Evolutionary conservation across 352 stramenopile species (phyloP).

Genomic region (Phytophthora chlamydospora): DNA sequence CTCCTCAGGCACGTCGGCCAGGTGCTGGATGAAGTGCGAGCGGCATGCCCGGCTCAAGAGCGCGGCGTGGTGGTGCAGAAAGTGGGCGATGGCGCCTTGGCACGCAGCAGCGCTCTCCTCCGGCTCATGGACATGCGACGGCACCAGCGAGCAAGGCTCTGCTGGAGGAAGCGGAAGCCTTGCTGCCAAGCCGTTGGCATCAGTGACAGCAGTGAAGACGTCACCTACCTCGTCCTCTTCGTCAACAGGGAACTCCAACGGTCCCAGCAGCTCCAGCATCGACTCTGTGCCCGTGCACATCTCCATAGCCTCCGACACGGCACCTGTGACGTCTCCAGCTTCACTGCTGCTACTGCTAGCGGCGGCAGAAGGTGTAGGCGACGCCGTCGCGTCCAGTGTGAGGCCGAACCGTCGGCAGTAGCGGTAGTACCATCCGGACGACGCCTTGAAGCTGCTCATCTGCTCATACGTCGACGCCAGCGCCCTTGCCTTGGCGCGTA

Average conservation of each 20-base stretch:
- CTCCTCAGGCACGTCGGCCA: slow-evolving; percentile 39
- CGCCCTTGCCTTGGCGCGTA: slow-evolving; percentile 44
- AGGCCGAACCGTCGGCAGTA: slow-evolving; percentile 50
- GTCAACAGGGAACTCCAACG: not conserved
- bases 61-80: slow-evolving; percentile 51
- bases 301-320: not conserved
- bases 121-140: not conserved
- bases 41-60: slow-evolving; percentile 36
- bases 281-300: not conserved
- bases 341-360: slow-evolving; percentile 1
- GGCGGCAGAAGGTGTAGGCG: not conserved
- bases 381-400: not conserved
- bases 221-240: not conserved
- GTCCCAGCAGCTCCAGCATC: not conserved
- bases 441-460: slow-evolving; percentile 62
- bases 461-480: slow-evolving; percentile 37
- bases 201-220: not conserved
- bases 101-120: slow-evolving; percentile 18
- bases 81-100: slow-evolving; percentile 46
- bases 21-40: slow-evolving; percentile 49
- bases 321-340: not conserved
- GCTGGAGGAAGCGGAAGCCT: not conserved
- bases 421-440: slow-evolving; percentile 61
- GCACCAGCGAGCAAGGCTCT: not conserved
- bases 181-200: not conserved